Evolutionary conservation across 2,329 filamentous ascomycete species (phyloP).

Genomic region (Cladosporium sp.): DNA sequence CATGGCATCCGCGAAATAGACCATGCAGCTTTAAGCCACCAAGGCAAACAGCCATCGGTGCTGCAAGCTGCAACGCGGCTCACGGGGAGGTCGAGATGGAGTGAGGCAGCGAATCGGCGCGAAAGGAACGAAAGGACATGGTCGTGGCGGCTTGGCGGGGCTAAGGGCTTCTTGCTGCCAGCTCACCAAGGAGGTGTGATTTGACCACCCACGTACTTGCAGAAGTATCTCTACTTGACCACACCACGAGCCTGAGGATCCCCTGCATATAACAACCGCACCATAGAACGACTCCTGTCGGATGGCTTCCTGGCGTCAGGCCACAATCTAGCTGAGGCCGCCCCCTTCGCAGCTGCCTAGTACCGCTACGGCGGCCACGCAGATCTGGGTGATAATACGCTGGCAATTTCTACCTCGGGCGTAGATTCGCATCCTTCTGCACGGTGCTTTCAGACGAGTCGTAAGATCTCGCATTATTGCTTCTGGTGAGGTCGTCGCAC

Average conservation of each 20-base stretch:
- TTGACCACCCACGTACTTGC: not conserved
- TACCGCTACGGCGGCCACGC: not conserved
- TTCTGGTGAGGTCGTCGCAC: not conserved
- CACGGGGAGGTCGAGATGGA: not conserved
- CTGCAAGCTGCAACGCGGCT: not conserved
- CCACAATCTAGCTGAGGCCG: not conserved
- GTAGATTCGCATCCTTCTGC: not conserved
- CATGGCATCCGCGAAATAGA: not conserved
- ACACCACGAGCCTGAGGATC: not conserved
- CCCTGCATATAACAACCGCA: not conserved
- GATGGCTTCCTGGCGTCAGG: not conserved
- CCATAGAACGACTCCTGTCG: not conserved
- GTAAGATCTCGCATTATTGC: not conserved
- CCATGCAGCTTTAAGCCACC: not conserved
- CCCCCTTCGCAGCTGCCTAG: not conserved
- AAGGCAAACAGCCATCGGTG: constrained; percentile 4
- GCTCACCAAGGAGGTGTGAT: constrained; percentile 7
- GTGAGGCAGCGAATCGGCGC: constrained; percentile 14
- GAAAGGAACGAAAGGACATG: not conserved
- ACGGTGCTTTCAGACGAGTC: not conserved
- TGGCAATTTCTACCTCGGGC: not conserved
- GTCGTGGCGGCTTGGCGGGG: constrained; percentile 8
- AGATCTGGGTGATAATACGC: not conserved
- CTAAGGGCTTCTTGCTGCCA: not conserved
- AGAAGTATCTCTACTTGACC: not conserved